Evolutionary conservation across 1,284 basidiomycete species (phyloP).

Genomic region (Sparassis latifolia): DNA sequence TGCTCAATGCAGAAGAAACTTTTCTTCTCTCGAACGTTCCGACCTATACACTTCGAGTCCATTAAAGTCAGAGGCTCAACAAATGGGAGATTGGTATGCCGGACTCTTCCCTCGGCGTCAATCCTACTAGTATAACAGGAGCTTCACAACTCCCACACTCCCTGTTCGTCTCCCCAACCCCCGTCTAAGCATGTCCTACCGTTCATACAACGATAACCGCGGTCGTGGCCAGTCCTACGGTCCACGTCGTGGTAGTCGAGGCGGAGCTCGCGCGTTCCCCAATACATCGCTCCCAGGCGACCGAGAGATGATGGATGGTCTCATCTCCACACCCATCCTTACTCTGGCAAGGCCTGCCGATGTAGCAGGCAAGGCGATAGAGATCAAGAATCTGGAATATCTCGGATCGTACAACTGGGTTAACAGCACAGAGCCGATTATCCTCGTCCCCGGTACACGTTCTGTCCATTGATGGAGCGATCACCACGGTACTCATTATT

Average conservation of each 20-base stretch:
- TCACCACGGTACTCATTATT: no score
- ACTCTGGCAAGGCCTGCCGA: slow-evolving; percentile 5
- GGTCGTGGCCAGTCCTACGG: not conserved
- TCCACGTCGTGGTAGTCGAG: not conserved
- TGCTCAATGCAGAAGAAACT: no score
- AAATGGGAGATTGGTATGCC: no score
- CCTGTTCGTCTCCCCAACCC: not conserved
- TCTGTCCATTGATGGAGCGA: not conserved
- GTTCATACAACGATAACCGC: not conserved
- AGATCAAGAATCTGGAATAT: slow-evolving; percentile 30
- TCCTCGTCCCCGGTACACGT: slow-evolving; percentile 46
- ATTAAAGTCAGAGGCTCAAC: no score
- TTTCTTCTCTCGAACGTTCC: no score
- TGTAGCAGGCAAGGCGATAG: not conserved
- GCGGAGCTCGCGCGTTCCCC: not conserved
- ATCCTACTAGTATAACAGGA: not conserved
- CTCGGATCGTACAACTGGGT: slow-evolving; percentile 55
- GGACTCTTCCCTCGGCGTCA: no score
- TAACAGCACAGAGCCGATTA: slow-evolving; percentile 35
- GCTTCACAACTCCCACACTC: not conserved
- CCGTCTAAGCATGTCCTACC: not conserved
- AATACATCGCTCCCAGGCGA: slow-evolving; percentile 5
- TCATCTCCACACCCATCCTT: slow-evolving; percentile 1
- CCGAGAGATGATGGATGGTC: slow-evolving; percentile 10
- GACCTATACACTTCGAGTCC: no score